Evolutionary conservation across 352 stramenopile genomes (phyloP), one percentile per base, ranked within the genome.

Genomic region (Pythium grandisporangium): DNA sequence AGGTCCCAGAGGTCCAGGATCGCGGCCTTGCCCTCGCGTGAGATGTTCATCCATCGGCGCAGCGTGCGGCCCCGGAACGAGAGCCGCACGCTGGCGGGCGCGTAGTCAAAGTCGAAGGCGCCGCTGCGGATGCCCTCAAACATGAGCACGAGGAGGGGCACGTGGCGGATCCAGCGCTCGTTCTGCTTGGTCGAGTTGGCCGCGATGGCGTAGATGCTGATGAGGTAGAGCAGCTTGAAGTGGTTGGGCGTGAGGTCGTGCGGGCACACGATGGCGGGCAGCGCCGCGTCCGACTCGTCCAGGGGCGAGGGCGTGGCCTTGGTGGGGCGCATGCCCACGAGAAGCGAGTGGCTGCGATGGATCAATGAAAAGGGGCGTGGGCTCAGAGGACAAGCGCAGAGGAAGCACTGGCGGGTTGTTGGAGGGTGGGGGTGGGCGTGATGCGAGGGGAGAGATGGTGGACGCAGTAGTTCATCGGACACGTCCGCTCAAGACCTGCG

Each of bases 31-130:
- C 95, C 93, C 56, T 98, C 95, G 52, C 96, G 84, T 14, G 88
- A 96, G 23, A 97, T 74, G 75, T 98, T 98, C 35, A 98, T 83
- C 73, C 88, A 96, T 2, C 70, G 63, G 33, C 75, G 67, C 44
- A 84, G 51, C 26, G 75, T 79, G 10, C 89, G 76, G 44, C 93
- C 71, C 46, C 91, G 80, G 62, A 94, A 96, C 13, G 96, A 91
- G 5, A 98, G 73, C n/a, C 96, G 61, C 51, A 96, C 77, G 8
- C 76, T 96, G 30, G 85, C 84, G n/a, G 95, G 95, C 45, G 94
- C 94, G 48, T 98, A 98, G 68, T 98, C 95, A 58, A 97, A 98
- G 51, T 98, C 84, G 33, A 99, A 72, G 19, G 95, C 84, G 46
- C 93, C 82, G 33, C 81, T 65, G 25, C 97, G 69, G 38, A 98